Evolutionary conservation across 345 rosid genomes (phyloP).

Genomic region (Heritiera littoralis): DNA sequence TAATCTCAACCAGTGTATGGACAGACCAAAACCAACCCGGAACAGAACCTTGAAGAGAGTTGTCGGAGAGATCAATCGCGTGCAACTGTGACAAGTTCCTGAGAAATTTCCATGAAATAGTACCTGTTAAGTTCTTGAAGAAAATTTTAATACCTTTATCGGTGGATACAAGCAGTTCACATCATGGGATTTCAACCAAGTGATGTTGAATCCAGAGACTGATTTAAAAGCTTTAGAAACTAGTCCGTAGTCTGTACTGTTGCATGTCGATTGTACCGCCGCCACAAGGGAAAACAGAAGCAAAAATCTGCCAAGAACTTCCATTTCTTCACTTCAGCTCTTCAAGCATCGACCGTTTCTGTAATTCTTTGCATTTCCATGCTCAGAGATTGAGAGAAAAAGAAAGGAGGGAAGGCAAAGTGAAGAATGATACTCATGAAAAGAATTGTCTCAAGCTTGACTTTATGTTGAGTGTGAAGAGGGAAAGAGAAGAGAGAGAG

Average conservation of each 20-base stretch:
- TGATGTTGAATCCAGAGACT: conserved; percentile 65
- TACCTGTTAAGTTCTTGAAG: conserved; percentile 68
- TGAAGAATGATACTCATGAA: not conserved
- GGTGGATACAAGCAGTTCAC: conserved; percentile 48
- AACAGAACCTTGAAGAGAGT: conserved; percentile 65
- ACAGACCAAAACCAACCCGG: conserved; percentile 76
- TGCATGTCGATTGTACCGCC: conserved; percentile 46
- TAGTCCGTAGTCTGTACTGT: conserved; percentile 41
- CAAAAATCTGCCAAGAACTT: conserved; percentile 31
- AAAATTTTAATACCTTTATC: conserved; percentile 39
- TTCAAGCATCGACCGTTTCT: not conserved
- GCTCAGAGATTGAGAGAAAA: conserved; percentile 7
- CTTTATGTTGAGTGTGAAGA: not conserved
- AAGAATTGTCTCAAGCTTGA: too few species aligned
- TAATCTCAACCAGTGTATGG: conserved; percentile 40
- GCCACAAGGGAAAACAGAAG: conserved; percentile 45
- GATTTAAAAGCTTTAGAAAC: conserved; percentile 59
- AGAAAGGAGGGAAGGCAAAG: not conserved
- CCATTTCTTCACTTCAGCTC: conserved; percentile 23
- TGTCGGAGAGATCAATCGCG: conserved; percentile 67
- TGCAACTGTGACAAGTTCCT: conserved; percentile 54
- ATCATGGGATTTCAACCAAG: conserved; percentile 43
- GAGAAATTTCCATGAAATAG: conserved; percentile 67
- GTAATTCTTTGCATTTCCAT: conserved; percentile 28
- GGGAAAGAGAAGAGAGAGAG: not conserved